Conservation (phyloP, 2,329 filamentous ascomycete species). For the Plectosphaerella cucumerina region DNA sequence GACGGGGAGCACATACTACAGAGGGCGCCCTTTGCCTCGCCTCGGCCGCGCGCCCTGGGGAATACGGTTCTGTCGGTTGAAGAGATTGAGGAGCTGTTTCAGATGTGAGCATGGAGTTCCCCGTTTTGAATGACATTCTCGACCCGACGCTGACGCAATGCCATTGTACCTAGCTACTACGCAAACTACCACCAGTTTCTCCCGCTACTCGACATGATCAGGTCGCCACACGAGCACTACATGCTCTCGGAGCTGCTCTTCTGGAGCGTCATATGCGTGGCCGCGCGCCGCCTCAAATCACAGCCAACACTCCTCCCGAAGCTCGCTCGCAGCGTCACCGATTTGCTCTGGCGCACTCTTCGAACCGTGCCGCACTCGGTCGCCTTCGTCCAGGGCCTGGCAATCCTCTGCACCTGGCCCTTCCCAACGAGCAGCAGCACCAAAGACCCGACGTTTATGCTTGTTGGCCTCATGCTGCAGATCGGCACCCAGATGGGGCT, state of each 20-base stretch:
- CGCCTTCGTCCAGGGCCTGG: conserved; percentile 15
- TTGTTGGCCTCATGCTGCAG: conserved; percentile 21
- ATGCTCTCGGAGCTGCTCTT: neutral
- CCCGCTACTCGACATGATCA: neutral
- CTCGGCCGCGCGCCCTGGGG: neutral
- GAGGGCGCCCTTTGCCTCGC: neutral
- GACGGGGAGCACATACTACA: neutral
- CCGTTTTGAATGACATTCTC: too few relatives aligned
- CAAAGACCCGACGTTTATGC: conserved; percentile 18
- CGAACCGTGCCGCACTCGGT: conserved; percentile 6
- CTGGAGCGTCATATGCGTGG: conserved; percentile 8
- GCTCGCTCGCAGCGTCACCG: conserved; percentile 6
- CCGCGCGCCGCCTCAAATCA: neutral
- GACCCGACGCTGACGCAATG: too few relatives aligned
- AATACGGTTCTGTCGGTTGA: neutral
- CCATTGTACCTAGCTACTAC: neutral
- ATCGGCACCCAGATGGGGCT: conserved; percentile 20
- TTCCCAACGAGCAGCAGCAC: conserved; percentile 17
- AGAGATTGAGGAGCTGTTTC: neutral
- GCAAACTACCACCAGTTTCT: neutral
- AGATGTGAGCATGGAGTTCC: neutral
- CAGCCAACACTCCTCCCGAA: conserved; percentile 6
- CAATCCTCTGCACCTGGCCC: conserved; percentile 21
- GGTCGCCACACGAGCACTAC: neutral
- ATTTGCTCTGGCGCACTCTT: conserved; percentile 8